Evolutionary conservation across 2,329 filamentous ascomycete species (phyloP).

Genomic region (Sarocladium kiliense): DNA sequence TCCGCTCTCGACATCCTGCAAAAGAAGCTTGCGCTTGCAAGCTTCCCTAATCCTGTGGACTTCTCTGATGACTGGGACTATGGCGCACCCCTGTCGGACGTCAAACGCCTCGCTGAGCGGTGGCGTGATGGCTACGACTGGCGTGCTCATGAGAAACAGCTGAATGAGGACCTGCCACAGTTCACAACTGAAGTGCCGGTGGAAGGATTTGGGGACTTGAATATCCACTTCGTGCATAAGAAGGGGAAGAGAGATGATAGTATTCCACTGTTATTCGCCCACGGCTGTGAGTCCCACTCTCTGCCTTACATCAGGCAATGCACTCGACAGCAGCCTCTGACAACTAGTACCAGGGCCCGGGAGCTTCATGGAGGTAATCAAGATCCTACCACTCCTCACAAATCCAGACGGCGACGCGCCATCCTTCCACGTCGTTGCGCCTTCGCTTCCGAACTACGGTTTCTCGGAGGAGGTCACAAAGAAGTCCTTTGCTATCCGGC

Average conservation of each 20-base stretch:
- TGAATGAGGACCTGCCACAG: conserved; percentile 54
- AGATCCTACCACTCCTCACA: conserved; percentile 48
- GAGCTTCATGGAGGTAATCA: conserved; percentile 61
- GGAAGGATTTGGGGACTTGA: conserved; percentile 51
- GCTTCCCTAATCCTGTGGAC: conserved; percentile 23
- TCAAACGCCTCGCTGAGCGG: conserved; percentile 28
- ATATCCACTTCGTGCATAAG: conserved; percentile 62
- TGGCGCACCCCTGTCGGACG: conserved; percentile 25
- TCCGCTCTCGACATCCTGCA: conserved; percentile 22
- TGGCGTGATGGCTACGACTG: conserved; percentile 53
- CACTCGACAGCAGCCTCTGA: not conserved
- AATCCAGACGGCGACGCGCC: conserved; percentile 24
- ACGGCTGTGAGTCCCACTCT: conserved; percentile 46
- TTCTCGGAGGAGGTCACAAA: conserved; percentile 26
- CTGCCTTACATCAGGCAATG: not conserved
- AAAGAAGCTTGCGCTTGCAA: conserved; percentile 24
- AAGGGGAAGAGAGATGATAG: conserved; percentile 42
- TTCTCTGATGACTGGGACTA: conserved; percentile 28
- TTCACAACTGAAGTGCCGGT: conserved; percentile 47
- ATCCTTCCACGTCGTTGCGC: conserved; percentile 52
- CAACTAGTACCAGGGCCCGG: conserved; percentile 48
- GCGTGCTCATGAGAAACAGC: conserved; percentile 49
- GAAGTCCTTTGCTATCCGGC: conserved; percentile 24
- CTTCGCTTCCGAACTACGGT: conserved; percentile 51
- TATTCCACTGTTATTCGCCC: conserved; percentile 62